Conservation (phyloP, 2,329 filamentous ascomycete species). For the Thyridium curvatum region DNA sequence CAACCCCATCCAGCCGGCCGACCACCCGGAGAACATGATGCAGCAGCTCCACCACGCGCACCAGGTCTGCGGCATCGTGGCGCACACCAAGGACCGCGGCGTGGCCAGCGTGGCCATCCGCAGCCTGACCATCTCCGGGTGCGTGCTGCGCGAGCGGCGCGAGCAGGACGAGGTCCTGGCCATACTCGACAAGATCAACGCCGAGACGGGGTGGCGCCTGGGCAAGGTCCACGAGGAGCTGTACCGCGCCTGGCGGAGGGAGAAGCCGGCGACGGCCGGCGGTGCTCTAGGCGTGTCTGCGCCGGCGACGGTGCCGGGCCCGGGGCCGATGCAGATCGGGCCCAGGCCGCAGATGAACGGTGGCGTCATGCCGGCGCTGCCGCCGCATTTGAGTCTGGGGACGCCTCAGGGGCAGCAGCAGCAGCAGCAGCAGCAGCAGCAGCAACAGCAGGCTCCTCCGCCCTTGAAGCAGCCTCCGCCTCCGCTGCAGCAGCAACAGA, state of each 20-base stretch:
- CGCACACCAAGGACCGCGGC: constrained; percentile 75
- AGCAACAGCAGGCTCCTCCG: constrained; percentile 3
- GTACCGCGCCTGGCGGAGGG: constrained; percentile 73
- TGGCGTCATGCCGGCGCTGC: background rate
- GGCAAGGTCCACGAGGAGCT: constrained; percentile 67
- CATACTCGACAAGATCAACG: constrained; percentile 69
- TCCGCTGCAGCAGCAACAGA: constrained; percentile 13
- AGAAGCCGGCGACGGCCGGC: constrained; percentile 23
- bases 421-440: constrained; percentile 6
- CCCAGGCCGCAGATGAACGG: background rate
- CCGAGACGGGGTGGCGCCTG: constrained; percentile 73
- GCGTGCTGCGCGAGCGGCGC: constrained; percentile 58
- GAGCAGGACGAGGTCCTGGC: constrained; percentile 77
- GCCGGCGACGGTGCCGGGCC: constrained; percentile 1
- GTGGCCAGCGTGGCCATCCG: constrained; percentile 74
- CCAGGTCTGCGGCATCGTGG: constrained; percentile 83
- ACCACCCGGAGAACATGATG: constrained; percentile 60
- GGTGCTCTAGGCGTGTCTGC: constrained; percentile 6
- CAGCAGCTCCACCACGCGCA: constrained; percentile 70
- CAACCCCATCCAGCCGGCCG: constrained; percentile 61
- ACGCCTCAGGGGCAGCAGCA: background rate
- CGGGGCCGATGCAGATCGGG: background rate
- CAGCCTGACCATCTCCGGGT: constrained; percentile 70
- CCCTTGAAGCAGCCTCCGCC: constrained; percentile 17
- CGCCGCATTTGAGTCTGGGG: background rate